phyloP scores from a whole-genome alignment of 371 early-diverging fungal species.

The Mucor indicus region DNA sequence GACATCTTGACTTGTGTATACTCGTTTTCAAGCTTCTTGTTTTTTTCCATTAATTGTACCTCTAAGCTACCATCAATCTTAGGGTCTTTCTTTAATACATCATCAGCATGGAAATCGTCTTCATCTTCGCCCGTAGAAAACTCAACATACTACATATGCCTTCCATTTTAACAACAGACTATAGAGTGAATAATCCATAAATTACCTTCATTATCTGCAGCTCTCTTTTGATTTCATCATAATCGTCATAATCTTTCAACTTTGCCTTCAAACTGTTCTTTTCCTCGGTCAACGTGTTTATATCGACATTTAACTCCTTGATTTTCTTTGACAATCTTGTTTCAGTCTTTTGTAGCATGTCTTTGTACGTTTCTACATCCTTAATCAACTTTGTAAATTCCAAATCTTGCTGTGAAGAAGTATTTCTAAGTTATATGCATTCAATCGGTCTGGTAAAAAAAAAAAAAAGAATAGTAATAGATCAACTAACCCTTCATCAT shows the following conservation, averaged over 20 bases:
- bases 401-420: slow-evolving; percentile 26
- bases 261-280: slow-evolving; percentile 47
- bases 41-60: slow-evolving; percentile 76
- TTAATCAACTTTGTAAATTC: slow-evolving; percentile 51
- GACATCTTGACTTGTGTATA: slow-evolving; percentile 66
- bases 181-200: too few relatives aligned
- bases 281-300: slow-evolving; percentile 48
- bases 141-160: slow-evolving; percentile 51
- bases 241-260: slow-evolving; percentile 63
- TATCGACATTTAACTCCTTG: slow-evolving; percentile 50
- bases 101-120: slow-evolving; percentile 43
- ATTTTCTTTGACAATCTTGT: slow-evolving; percentile 39
- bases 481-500: slow-evolving; percentile 15
- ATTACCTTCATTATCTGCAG: slow-evolving; percentile 81
- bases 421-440: not conserved
- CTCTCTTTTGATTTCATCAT: slow-evolving; percentile 84
- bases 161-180: too few relatives aligned
- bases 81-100: slow-evolving; percentile 30
- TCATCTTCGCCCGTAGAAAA: slow-evolving; percentile 48
- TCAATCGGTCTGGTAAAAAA: too few relatives aligned
- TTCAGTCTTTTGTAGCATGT: slow-evolving; percentile 47
- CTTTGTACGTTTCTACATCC: slow-evolving; percentile 52
- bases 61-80: slow-evolving; percentile 56
- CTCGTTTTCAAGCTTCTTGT: slow-evolving; percentile 76
- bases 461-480: too few relatives aligned